These are phyloP conservation scores for Prinsepia uniflora DNA, from an alignment of 306 rosid genomes.

Conservation along the genomic window DNA sequence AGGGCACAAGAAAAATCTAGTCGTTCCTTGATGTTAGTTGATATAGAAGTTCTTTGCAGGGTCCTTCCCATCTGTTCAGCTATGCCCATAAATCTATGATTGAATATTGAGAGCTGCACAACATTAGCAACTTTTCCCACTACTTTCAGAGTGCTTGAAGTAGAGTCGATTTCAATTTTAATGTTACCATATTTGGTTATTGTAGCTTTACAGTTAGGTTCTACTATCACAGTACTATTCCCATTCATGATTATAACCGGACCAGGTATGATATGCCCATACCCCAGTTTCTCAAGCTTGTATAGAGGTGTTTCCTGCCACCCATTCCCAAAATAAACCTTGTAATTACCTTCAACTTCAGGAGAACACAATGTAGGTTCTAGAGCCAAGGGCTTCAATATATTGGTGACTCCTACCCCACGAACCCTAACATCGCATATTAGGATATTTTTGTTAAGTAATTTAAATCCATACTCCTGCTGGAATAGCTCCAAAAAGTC, in stretches of 20 bases:
- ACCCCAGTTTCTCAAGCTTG: constrained; percentile 77
- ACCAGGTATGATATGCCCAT: constrained; percentile 56
- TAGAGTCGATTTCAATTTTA: constrained; percentile 68
- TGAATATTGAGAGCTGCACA: constrained; percentile 90
- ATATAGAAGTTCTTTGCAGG: constrained; percentile 90
- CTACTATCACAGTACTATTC: constrained; percentile 86
- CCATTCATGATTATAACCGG: constrained; percentile 94
- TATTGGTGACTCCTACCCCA: constrained; percentile 79
- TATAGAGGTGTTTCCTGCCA: constrained; percentile 80
- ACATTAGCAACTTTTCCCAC: constrained; percentile 75
- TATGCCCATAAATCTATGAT: constrained; percentile 96
- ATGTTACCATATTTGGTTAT: constrained; percentile 75
- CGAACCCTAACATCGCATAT: constrained; percentile 81
- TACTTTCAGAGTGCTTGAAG: constrained; percentile 38
- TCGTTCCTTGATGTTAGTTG: constrained; percentile 90
- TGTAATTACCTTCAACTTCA: constrained; percentile 59
- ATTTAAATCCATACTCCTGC: constrained; percentile 84
- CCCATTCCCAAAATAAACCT: constrained; percentile 75
- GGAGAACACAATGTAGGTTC: constrained; percentile 48
- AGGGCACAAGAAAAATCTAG: constrained; percentile 96
- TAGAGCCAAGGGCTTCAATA: constrained; percentile 65
- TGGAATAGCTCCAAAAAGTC: constrained; percentile 72
- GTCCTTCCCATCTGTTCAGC: constrained; percentile 99
- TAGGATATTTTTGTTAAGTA: constrained; percentile 65
- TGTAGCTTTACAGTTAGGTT: constrained; percentile 72